Base-by-base conservation (phyloP, 345 rosid species). In the Eucalyptus camaldulensis region DNA sequence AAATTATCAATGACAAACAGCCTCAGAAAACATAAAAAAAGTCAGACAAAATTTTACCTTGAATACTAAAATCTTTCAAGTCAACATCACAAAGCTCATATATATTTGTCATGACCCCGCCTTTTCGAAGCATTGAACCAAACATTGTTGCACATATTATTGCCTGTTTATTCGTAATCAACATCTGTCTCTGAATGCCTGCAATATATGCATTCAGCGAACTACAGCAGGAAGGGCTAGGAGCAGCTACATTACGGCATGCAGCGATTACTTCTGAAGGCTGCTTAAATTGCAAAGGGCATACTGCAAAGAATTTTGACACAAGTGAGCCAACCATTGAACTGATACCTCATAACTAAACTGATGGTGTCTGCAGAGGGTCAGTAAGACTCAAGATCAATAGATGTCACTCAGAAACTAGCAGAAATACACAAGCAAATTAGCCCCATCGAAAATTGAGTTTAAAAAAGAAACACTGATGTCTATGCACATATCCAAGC, bases 1-100 rank as follows among this genome's bases (percentile, higher is more conserved):
- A 56, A 51, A 60, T 27, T 33, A 65, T 85, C 45, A 49, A 80
- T 12, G 44, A 87, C 86, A n/a, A 87, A n/a, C 15, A n/a, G 24
- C 87, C 47, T 53, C 54, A 88, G 22, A 19, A 60, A 58, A 51
- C 60, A 62, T 44, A 44, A 87, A 24, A 87, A 29, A n/a, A 54
- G 60, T 25, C 86, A 11, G 89, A 33, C 88, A 85, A 72, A 56
- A 58, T 54, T 51, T 53, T 90, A 98, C 99, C 97, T 96, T 97
- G 99, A 91, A 97, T 94, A 89, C 99, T 96, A 88, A 96, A 97
- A 93, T 97, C 98, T 94, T 97, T 97, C 92, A 97, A 93, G 95
- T 97, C 98, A 86, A 98, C 96, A 76, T 97, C 98, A 93, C 99
- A 98, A 90, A 96, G 98, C 91, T 97, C 97, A 92, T 96, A 98